Percentiles rank a stretch among this genome's conserved stretches.
phyloP scores from a whole-genome alignment of 1,284 basidiomycete species.

The Dichomitus squalens region DNA sequence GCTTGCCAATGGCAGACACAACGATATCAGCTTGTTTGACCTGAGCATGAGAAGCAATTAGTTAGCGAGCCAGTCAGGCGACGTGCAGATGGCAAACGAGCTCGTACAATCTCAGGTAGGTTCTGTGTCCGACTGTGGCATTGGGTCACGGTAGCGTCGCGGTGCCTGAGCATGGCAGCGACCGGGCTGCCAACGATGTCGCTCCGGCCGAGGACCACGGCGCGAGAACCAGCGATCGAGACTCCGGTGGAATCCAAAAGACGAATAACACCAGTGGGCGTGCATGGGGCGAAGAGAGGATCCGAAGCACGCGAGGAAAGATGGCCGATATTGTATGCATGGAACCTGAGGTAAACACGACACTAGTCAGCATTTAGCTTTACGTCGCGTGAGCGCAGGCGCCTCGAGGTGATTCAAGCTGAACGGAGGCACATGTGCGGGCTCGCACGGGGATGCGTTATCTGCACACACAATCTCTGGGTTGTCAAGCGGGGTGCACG shows the following conservation, averaged over 20 bases:
- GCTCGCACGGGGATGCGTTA: neutral
- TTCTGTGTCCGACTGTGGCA: conserved; percentile 92
- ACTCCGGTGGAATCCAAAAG: conserved; percentile 88
- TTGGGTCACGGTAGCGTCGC: conserved; percentile 96
- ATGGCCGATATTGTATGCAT: conserved; percentile 98
- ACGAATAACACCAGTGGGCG: conserved; percentile 90
- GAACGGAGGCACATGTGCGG: neutral
- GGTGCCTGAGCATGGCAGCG: conserved; percentile 85
- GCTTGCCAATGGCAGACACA: conserved; percentile 91
- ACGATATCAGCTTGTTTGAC: conserved; percentile 90
- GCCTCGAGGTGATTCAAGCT: neutral
- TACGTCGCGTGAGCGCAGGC: neutral
- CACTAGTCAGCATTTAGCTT: neutral
- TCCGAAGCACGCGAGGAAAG: conserved; percentile 89
- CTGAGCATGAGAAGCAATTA: conserved; percentile 38
- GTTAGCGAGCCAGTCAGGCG: conserved; percentile 5
- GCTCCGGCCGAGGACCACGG: conserved; percentile 94
- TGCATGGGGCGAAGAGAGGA: conserved; percentile 95
- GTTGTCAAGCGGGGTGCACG: neutral
- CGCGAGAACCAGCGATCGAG: conserved; percentile 74
- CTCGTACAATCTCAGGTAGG: conserved; percentile 73
- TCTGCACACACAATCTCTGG: neutral
- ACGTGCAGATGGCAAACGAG: conserved; percentile 6
- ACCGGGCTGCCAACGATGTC: conserved; percentile 99
- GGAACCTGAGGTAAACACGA: conserved; percentile 66